Evolutionary conservation across 495 filamentous ascomycete genomes (phyloP), one percentile per base, ranked within the genome.

Genomic region (Glonium stellatum): DNA sequence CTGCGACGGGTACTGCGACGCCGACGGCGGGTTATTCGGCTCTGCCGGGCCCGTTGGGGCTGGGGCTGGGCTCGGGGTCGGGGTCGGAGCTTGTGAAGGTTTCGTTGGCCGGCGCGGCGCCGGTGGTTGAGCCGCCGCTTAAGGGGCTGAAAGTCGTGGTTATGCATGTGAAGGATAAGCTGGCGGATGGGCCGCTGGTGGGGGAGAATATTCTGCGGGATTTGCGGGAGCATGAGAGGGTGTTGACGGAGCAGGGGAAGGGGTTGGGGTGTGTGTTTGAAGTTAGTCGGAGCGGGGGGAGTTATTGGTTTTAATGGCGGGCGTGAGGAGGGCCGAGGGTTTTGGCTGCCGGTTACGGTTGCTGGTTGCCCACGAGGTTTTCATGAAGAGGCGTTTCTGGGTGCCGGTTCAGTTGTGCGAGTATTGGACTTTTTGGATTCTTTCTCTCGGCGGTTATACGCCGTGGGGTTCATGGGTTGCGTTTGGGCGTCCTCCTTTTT

Each of bases 191-290:
- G 15, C 80, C 82, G 12, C 68, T 76, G 46, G 80, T 85, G 0
- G 76, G 78, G 0, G 82, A 87, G 22, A 79, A 64, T 3, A 93
- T 97, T 11, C 64, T 92, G n/a, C 59, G 69, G 56, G 79, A 95
- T 64, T 72, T 97, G 50, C 60, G 71, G 54, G 77, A 77, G 44
- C 80, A 86, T 62, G 88, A 88, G 57, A 68, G 73, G 50, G 74
- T 77, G 53, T 78, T 79, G 44, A 55, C 37, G 42, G 62, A 64
- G 22, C 55, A 68, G 35, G 73, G 70, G 0, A 65, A 56, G 5
- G 76, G 77, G 56, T 61, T 96, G 63, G 95, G 93, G 0, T 92
- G 89, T 64, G 80, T 85, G 58, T 96, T 95, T 75, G 73, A 84
- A 8, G 76, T 96, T 47, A 82, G 84, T 5, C 72, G 75, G 63